Percentiles rank a stretch among this genome's conserved stretches.
These are phyloP conservation scores for Diatrype stigma DNA, from an alignment of 2,329 filamentous ascomycete species.

Conservation along the genomic window DNA sequence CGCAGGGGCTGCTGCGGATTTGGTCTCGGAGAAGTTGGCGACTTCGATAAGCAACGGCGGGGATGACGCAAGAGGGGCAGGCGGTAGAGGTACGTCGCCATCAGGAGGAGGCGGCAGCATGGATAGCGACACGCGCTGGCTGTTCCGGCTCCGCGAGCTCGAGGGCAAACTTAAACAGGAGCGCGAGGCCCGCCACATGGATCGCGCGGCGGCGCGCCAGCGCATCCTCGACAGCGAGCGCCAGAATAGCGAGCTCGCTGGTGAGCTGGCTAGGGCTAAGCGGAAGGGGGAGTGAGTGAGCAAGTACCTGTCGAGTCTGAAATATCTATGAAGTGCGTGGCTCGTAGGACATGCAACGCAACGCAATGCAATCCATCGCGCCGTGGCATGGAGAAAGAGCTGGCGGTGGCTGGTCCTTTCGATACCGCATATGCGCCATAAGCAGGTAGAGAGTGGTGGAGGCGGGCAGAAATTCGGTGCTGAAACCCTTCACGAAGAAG, in stretches of 20 bases:
- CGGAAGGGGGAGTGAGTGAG: slow-evolving; percentile 21
- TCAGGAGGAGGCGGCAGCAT: slow-evolving; percentile 20
- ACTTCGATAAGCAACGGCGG: not conserved
- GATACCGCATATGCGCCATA: no score
- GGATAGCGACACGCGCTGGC: slow-evolving; percentile 68
- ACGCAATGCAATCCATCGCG: no score
- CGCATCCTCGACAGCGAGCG: slow-evolving; percentile 40
- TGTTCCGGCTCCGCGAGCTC: slow-evolving; percentile 78
- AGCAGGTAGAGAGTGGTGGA: no score
- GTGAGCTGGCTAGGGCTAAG: slow-evolving; percentile 24
- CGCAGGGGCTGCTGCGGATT: no score
- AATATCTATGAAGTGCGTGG: not conserved
- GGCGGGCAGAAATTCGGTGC: no score
- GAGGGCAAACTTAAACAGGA: slow-evolving; percentile 88
- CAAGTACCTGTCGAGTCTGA: not conserved
- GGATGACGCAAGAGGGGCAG: slow-evolving; percentile 5
- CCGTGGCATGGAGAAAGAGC: no score
- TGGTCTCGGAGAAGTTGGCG: slow-evolving; percentile 17
- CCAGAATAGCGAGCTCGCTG: slow-evolving; percentile 27
- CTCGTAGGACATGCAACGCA: no score
- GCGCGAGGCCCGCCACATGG: slow-evolving; percentile 77
- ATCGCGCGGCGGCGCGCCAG: slow-evolving; percentile 78
- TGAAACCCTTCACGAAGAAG: no score
- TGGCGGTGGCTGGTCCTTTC: no score
- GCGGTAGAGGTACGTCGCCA: slow-evolving; percentile 3